phyloP scores from a whole-genome alignment of 192 early-diverging fungal genomes.

The Linnemannia schmuckeri region DNA sequence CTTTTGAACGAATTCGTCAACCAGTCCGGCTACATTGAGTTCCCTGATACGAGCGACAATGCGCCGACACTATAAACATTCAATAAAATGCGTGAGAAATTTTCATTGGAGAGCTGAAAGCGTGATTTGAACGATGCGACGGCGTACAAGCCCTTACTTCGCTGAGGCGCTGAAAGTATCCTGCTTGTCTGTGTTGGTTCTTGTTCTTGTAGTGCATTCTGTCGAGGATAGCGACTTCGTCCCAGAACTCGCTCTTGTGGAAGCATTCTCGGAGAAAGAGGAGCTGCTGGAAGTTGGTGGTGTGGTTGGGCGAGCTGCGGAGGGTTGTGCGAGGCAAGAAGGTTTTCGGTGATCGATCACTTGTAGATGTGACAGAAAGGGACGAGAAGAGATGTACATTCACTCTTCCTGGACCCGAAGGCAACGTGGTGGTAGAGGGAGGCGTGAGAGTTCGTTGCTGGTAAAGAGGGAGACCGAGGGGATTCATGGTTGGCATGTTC shows the following conservation, averaged over 20 bases:
- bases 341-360: background rate
- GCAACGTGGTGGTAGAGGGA: conserved; percentile 19
- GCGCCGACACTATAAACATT: conserved; percentile 33
- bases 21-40: conserved; percentile 21
- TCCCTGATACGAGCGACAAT: conserved; percentile 33
- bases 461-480: conserved; percentile 17
- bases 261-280: conserved; percentile 46
- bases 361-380: background rate
- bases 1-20: conserved; percentile 35
- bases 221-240: conserved; percentile 56
- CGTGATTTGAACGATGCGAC: background rate
- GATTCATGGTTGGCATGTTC: conserved; percentile 10
- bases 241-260: conserved; percentile 57
- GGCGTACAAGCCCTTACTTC: conserved; percentile 32
- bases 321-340: conserved; percentile 34
- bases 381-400: background rate
- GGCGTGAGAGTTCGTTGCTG: conserved; percentile 13
- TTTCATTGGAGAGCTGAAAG: background rate
- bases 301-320: conserved; percentile 18
- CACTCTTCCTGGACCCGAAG: background rate
- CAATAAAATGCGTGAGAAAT: background rate
- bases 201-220: conserved; percentile 65
- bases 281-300: conserved; percentile 32
- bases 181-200: conserved; percentile 56
- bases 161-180: conserved; percentile 57